Evolutionary conservation across 495 filamentous ascomycete genomes (phyloP), one percentile per base, ranked within the genome.

Genomic region (Talaromyces proteolyticus): DNA sequence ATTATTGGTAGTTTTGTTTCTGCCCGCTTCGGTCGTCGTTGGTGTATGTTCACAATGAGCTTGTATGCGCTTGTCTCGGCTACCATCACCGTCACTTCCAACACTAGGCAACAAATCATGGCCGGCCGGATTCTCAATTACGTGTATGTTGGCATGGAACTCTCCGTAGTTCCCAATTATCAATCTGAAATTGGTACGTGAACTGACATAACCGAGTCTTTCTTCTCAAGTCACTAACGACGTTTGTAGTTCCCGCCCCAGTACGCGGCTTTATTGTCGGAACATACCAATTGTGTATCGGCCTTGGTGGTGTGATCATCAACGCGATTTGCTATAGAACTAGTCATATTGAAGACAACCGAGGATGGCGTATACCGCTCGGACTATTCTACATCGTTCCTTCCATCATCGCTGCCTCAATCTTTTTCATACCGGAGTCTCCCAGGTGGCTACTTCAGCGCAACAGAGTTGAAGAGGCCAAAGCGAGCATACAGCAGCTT

Each of bases 61-160:
- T 20, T 63, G 4, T 65, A 56, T 38, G 64, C 64, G 2, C 47
- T 69, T 21, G 53, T 62, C 11, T 51, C 55, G 44, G 57, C 64
- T 11, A 58, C 64, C 3, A 51, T 69, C 6, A 38, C 61, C 2
- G 43, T 67, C 18, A 67, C 64, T 11, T 61, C 66, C 4, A 22
- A 49, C 4, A 61, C 50, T 4, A 52, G 41, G 8, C 51, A 45
- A 5, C 66, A 69, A 39, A 56, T 69, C 6, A 53, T 66, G 21
- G 53, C 58, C 4, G 64, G 51, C 8, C 55, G 64, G 24, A 59
- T 63, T 24, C 34, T 69, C 6, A 60, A 63, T 24, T 69, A 62
- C 57, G 39, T 58, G 19, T 68, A 66, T n/a, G n/a, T 69, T 16
- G 66, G 64, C 14, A 67, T 69, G 61, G 61, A 69, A 38, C 47